Evolutionary conservation across 805 yeast genomes (phyloP).

Genomic region (Kodamaea sagamina): DNA sequence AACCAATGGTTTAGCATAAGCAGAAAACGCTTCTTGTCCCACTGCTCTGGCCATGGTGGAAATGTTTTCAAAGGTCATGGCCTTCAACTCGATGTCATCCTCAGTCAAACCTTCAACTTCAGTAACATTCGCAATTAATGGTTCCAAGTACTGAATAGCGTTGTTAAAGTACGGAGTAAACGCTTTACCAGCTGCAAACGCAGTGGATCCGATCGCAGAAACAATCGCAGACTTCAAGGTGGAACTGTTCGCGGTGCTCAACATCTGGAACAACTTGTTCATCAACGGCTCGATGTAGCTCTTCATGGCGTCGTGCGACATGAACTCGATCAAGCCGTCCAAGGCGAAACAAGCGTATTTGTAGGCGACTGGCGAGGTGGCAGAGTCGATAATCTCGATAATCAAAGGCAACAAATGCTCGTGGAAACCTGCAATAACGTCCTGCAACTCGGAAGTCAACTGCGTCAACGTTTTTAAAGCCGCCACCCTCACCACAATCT

Average conservation of each 20-base stretch:
- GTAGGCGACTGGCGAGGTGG: conserved; percentile 79
- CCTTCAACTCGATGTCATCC: conserved; percentile 88
- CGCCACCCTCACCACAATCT: conserved; percentile 76
- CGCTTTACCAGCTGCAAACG: conserved; percentile 88
- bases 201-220: conserved; percentile 95
- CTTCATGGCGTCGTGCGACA: conserved; percentile 82
- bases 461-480: conserved; percentile 80
- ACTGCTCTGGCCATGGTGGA: conserved; percentile 97
- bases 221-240: conserved; percentile 80
- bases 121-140: conserved; percentile 70
- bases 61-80: conserved; percentile 88
- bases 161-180: conserved; percentile 84
- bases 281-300: conserved; percentile 84
- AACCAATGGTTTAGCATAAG: conserved; percentile 83
- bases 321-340: conserved; percentile 89
- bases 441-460: conserved; percentile 82
- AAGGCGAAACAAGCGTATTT: conserved; percentile 88
- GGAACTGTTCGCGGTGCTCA: conserved; percentile 71
- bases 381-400: conserved; percentile 82
- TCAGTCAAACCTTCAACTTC: conserved; percentile 77
- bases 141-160: conserved; percentile 79
- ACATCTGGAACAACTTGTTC: conserved; percentile 84
- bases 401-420: conserved; percentile 81
- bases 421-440: conserved; percentile 80
- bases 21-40: conserved; percentile 83